These are phyloP conservation scores for Xylaria scruposa DNA, from an alignment of 495 filamentous ascomycete genomes.

Conservation along the genomic window DNA sequence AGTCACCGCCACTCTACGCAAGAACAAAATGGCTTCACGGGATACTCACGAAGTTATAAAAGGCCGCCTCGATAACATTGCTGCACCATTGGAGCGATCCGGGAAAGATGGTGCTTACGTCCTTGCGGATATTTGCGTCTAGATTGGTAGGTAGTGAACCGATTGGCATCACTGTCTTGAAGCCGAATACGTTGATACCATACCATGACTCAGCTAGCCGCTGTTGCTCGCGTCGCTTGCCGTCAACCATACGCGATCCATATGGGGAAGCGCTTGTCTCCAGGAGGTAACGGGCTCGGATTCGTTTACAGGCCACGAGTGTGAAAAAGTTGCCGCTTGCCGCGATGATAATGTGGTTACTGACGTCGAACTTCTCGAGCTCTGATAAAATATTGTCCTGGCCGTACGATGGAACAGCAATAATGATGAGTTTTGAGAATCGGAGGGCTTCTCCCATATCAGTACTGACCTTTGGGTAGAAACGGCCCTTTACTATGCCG, in stretches of 20 bases:
- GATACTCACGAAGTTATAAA: conserved; percentile 19
- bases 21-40: neutral
- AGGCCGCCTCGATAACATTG: conserved; percentile 23
- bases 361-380: conserved; percentile 16
- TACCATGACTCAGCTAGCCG: conserved; percentile 18
- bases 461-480: conserved; percentile 8
- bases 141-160: conserved; percentile 13
- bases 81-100: conserved; percentile 21
- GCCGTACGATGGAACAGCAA: conserved; percentile 22
- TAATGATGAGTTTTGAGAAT: conserved; percentile 14
- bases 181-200: conserved; percentile 19
- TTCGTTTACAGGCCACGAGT: conserved; percentile 19
- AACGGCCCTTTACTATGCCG: conserved; percentile 15
- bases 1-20: neutral
- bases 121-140: neutral
- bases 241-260: conserved; percentile 18
- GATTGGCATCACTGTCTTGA: conserved; percentile 23
- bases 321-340: conserved; percentile 24
- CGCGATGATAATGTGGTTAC: conserved; percentile 20
- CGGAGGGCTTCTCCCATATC: conserved; percentile 17
- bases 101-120: conserved; percentile 15
- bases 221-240: neutral
- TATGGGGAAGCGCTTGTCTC: conserved; percentile 24
- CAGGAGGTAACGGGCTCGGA: conserved; percentile 16
- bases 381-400: conserved; percentile 21